A percentile compares a stretch with the other conserved stretches of the same genome.
phyloP scores from a whole-genome alignment of 495 filamentous ascomycete species.

The Neohortaea acidophila region DNA sequence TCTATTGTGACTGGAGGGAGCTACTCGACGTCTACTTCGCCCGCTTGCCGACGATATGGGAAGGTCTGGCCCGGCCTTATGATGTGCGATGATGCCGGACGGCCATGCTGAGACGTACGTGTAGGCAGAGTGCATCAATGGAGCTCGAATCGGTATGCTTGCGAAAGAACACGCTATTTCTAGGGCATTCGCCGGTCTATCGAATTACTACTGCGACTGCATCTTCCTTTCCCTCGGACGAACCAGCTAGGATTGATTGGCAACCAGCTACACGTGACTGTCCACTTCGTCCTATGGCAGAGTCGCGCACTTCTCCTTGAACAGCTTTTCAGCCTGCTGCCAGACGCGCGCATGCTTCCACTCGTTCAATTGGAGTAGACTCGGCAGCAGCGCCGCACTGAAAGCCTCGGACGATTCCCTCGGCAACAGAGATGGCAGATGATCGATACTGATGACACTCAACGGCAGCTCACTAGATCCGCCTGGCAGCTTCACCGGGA shows the following conservation, averaged over 20 bases:
- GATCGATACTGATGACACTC: slow-evolving; percentile 77
- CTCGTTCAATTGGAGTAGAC: slow-evolving; percentile 62
- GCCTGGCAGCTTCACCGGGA: slow-evolving; percentile 46
- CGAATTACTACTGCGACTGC: slow-evolving; percentile 18
- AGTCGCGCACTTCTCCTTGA: slow-evolving; percentile 67
- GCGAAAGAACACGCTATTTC: no score
- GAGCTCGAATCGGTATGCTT: no score
- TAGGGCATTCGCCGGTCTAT: no score
- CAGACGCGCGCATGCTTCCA: slow-evolving; percentile 60
- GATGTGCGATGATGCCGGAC: no score
- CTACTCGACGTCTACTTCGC: slow-evolving; percentile 4
- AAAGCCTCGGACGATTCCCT: slow-evolving; percentile 82
- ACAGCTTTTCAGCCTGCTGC: slow-evolving; percentile 68
- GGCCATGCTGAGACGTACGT: no score
- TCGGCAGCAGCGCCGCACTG: slow-evolving; percentile 61
- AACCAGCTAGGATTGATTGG: slow-evolving; percentile 14
- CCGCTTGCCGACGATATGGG: background rate
- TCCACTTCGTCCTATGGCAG: slow-evolving; percentile 35
- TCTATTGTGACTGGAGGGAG: slow-evolving; percentile 11
- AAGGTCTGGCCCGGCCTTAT: background rate
- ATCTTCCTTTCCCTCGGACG: slow-evolving; percentile 15
- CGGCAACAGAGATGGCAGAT: slow-evolving; percentile 67
- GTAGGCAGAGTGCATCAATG: no score
- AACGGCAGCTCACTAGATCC: slow-evolving; percentile 40
- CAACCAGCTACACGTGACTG: slow-evolving; percentile 9